phyloP scores from a whole-genome alignment of 441 rosid genomes.

The Pelargonium myrrhifolium region DNA sequence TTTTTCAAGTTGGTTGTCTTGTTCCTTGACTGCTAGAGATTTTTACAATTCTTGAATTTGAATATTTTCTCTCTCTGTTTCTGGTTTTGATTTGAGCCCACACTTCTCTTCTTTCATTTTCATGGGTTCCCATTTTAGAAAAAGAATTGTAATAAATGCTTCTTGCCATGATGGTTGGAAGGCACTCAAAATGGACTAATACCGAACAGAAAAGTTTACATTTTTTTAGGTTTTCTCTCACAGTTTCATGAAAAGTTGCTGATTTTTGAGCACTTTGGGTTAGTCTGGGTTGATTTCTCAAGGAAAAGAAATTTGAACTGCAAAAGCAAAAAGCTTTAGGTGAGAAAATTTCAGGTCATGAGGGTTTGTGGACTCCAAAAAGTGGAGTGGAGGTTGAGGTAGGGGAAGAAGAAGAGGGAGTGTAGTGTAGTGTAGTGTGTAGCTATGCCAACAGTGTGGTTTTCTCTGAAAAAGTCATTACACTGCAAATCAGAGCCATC shows the following conservation, averaged over 20 bases:
- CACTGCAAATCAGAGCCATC: constrained; percentile 88
- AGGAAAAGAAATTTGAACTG: too few species aligned
- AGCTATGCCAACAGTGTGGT: constrained; percentile 87
- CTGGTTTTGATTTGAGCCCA: constrained; percentile 10
- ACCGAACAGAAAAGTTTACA: constrained; percentile 10
- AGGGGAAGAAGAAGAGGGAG: background rate
- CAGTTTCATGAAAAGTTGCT: constrained; percentile 3
- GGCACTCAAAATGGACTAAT: constrained; percentile 15
- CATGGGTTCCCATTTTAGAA: constrained; percentile 13
- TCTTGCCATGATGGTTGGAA: constrained; percentile 16
- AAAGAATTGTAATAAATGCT: constrained; percentile 16
- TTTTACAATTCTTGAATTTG: constrained; percentile 14
- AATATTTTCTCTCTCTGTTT: constrained; percentile 1
- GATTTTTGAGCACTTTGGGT: background rate
- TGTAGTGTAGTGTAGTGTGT: background rate
- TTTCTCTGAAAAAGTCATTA: constrained; percentile 76
- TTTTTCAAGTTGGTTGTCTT: constrained; percentile 13
- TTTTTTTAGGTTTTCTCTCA: constrained; percentile 9
- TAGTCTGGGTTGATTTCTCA: too few species aligned
- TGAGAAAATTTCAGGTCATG: background rate
- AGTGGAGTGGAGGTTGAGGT: background rate
- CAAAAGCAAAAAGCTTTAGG: too few species aligned
- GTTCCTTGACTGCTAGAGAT: constrained; percentile 12
- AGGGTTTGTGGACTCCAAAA: constrained; percentile 12
- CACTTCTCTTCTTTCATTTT: constrained; percentile 8